Conservation (phyloP, 345 rosid species). For the Eucalyptus sp. region DNA sequence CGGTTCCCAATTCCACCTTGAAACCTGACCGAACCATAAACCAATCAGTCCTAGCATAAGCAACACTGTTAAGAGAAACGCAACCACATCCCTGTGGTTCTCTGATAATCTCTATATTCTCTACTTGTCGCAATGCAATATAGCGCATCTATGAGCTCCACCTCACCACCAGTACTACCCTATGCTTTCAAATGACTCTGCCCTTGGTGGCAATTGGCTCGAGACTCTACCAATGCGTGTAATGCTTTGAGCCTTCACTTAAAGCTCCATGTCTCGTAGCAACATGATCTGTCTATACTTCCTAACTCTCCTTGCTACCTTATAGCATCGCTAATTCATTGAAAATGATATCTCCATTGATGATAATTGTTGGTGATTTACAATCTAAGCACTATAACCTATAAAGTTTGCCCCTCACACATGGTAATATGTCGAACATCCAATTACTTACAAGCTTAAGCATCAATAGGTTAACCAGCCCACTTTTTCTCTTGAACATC, state of each 20-base stretch:
- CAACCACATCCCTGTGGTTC: background rate
- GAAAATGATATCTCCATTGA: background rate
- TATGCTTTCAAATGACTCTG: background rate
- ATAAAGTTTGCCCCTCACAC: background rate
- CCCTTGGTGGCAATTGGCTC: background rate
- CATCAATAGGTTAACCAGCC: background rate
- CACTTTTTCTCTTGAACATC: background rate
- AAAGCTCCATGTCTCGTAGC: background rate
- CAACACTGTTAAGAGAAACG: background rate
- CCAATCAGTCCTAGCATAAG: background rate
- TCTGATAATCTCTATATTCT: background rate
- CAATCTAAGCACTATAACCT: background rate
- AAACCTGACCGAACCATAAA: rapidly evolving
- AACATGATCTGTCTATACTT: background rate
- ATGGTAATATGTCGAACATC: background rate
- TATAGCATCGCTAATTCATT: background rate
- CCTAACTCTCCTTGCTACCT: background rate
- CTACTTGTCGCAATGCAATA: background rate
- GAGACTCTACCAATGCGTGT: background rate
- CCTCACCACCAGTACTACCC: background rate
- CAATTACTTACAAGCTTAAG: background rate
- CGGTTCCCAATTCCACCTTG: rapidly evolving
- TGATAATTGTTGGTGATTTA: background rate
- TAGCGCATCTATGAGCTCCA: background rate
- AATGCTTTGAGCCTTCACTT: background rate